Conservation (phyloP, 2,329 filamentous ascomycete genomes). For the Zasmidium angulare region DNA sequence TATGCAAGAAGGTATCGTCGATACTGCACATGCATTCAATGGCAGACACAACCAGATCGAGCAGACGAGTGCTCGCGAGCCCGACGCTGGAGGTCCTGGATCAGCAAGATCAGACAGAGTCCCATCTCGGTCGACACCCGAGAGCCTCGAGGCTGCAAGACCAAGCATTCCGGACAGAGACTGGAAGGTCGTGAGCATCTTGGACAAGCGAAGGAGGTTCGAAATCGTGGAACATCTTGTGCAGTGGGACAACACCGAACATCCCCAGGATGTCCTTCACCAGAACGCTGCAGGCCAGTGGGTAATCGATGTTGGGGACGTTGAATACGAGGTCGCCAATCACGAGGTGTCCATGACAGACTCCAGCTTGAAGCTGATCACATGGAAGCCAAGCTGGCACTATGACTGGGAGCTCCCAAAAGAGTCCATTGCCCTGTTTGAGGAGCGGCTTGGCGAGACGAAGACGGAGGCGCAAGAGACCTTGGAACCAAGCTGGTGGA, state of each 20-base stretch:
- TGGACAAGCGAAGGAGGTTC: background rate
- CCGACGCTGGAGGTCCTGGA: background rate
- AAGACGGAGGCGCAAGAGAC: background rate
- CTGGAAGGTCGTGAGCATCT: background rate
- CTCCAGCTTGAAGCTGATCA: background rate
- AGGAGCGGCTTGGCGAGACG: background rate
- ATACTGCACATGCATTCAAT: no score
- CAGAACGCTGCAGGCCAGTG: background rate
- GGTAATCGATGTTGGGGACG: background rate
- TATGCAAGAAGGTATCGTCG: background rate
- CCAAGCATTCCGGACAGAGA: background rate
- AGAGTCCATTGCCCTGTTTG: background rate
- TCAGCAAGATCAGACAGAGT: background rate
- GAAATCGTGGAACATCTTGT: background rate
- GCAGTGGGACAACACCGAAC: background rate
- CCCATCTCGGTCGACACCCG: background rate
- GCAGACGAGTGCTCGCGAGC: no score
- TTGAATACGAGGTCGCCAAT: background rate
- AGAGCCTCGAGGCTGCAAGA: background rate
- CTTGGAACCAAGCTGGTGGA: background rate
- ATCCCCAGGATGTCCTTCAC: background rate
- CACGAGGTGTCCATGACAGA: background rate
- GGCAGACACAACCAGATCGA: no score
- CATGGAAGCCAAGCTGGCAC: conserved; percentile 1
- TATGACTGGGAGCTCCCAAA: background rate